These are phyloP conservation scores for Knoxdaviesia proteae DNA, from an alignment of 2,329 filamentous ascomycete genomes.

Conservation along the genomic window DNA sequence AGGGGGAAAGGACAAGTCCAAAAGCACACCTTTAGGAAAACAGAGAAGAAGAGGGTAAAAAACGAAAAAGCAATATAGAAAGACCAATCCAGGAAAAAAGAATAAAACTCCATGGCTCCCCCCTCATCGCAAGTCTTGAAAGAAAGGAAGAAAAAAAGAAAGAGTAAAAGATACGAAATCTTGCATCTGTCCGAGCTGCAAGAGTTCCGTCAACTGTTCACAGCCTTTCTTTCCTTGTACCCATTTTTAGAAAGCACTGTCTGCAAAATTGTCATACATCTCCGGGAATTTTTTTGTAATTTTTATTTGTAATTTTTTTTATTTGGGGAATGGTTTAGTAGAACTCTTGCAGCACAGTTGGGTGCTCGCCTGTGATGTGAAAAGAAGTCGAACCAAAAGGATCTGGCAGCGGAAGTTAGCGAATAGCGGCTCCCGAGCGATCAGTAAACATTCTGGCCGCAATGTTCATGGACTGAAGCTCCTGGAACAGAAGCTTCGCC, in stretches of 20 bases:
- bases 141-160: not conserved
- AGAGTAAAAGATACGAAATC: not conserved
- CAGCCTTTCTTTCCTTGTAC: not conserved
- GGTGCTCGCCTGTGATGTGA: too few species aligned
- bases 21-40: not conserved
- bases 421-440: slow-evolving; percentile 52
- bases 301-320: too few species aligned
- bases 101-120: not conserved
- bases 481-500: slow-evolving; percentile 94
- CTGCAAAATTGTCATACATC: too few species aligned
- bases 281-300: too few species aligned
- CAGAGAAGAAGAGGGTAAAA: slow-evolving; percentile 1
- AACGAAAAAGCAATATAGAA: not conserved
- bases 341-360: too few species aligned
- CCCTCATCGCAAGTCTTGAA: not conserved
- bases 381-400: too few species aligned
- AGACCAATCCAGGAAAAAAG: not conserved
- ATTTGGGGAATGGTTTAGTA: too few species aligned
- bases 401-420: slow-evolving; percentile 17
- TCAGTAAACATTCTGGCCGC: slow-evolving; percentile 93
- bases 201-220: too few species aligned
- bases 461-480: slow-evolving; percentile 96
- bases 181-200: too few species aligned
- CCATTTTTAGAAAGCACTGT: not conserved
- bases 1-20: not conserved